Percentiles rank a stretch among this genome's conserved stretches.
These are phyloP conservation scores for Primulina tabacum DNA, from an alignment of 257 asterid genomes.

Conservation along the genomic window DNA sequence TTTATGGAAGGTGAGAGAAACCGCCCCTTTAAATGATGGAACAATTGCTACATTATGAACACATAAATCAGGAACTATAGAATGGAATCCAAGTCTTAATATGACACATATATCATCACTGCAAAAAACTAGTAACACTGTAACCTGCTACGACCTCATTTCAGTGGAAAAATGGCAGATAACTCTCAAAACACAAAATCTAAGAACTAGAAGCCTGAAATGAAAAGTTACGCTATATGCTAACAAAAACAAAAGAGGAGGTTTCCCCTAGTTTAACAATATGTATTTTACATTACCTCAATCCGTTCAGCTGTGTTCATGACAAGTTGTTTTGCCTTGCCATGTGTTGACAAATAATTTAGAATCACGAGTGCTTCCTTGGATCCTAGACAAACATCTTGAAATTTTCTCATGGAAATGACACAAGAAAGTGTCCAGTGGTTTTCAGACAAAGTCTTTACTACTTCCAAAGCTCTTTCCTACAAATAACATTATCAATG, in stretches of 20 bases:
- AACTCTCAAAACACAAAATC: not conserved
- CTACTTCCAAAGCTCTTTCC: slow-evolving; percentile 62
- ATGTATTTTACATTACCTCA: slow-evolving; percentile 41
- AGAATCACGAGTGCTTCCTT: slow-evolving; percentile 61
- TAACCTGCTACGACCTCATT: not conserved
- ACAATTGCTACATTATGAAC: slow-evolving; percentile 9
- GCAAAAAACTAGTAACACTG: not conserved
- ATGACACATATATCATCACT: not conserved
- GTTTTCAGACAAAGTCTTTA: slow-evolving; percentile 49
- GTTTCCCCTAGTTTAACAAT: not conserved
- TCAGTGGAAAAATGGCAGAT: not conserved
- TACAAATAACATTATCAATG: not conserved
- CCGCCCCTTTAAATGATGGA: not conserved
- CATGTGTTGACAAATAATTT: slow-evolving; percentile 52
- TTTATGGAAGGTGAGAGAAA: not conserved
- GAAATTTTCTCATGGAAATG: slow-evolving; percentile 56
- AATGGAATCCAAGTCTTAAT: not conserved
- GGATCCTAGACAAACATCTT: slow-evolving; percentile 56
- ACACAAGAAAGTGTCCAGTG: slow-evolving; percentile 78
- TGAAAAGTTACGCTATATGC: not conserved
- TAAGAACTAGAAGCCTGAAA: not conserved
- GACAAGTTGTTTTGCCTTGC: slow-evolving; percentile 48
- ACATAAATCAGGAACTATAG: not conserved
- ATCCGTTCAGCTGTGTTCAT: slow-evolving; percentile 42
- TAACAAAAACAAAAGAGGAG: not conserved